phyloP scores from a whole-genome alignment of 1,284 basidiomycete genomes.

The Tylopilus sp. region DNA sequence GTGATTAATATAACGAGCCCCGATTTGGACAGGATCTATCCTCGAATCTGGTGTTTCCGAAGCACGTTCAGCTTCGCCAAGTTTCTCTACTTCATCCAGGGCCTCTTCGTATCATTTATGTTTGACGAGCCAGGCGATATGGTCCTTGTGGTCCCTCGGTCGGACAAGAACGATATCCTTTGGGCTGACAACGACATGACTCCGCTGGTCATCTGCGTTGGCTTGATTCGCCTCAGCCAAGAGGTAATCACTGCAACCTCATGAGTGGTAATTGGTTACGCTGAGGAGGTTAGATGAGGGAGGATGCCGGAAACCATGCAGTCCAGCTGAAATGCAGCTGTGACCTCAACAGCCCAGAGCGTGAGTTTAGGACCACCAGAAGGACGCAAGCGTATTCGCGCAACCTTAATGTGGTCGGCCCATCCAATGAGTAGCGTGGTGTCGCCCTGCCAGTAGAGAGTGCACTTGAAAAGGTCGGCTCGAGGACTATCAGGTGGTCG shows the following conservation, averaged over 20 bases:
- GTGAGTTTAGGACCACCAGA: constrained; percentile 39
- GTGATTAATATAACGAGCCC: constrained; percentile 80
- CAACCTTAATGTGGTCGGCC: constrained; percentile 93
- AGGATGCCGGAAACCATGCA: constrained; percentile 93
- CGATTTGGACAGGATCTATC: constrained; percentile 72
- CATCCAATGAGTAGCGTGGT: constrained; percentile 87
- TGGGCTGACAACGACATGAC: constrained; percentile 82
- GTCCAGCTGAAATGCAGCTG: constrained; percentile 88
- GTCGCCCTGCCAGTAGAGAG: constrained; percentile 88
- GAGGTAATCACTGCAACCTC: constrained; percentile 90
- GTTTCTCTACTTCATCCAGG: constrained; percentile 74
- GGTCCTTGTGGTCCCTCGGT: constrained; percentile 84
- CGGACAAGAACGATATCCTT: constrained; percentile 81
- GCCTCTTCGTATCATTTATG: constrained; percentile 85
- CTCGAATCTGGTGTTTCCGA: constrained; percentile 27
- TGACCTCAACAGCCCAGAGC: constrained; percentile 77
- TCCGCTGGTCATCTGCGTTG: constrained; percentile 35
- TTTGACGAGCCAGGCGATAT: constrained; percentile 91
- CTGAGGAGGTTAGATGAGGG: constrained; percentile 61
- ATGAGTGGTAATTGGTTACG: constrained; percentile 74
- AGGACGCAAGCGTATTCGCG: constrained; percentile 66
- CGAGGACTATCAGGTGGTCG: constrained; percentile 77
- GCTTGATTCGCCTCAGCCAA: constrained; percentile 47
- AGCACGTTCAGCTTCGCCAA: constrained; percentile 30
- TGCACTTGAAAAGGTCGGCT: constrained; percentile 91